These are phyloP conservation scores for Suhomyces sp. DNA, from an alignment of 805 yeast species.

Conservation along the genomic window DNA sequence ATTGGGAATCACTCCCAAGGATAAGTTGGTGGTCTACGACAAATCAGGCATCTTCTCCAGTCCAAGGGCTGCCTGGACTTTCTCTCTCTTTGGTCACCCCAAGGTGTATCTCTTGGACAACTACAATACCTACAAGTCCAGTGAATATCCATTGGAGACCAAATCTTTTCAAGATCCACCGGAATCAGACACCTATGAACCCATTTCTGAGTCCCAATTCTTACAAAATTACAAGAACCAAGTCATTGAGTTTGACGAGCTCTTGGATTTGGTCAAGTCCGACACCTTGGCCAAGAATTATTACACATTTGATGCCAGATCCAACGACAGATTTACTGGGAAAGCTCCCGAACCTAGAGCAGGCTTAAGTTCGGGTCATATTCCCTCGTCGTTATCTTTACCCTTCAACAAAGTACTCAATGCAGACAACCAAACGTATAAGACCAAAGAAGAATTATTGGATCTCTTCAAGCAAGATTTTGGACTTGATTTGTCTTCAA, in stretches of 20 bases:
- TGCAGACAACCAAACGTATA: constrained; percentile 44
- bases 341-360: constrained; percentile 84
- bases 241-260: constrained; percentile 66
- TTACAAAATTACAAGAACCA: constrained; percentile 38
- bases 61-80: constrained; percentile 92
- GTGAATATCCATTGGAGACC: constrained; percentile 48
- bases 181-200: constrained; percentile 14
- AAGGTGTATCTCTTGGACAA: constrained; percentile 70
- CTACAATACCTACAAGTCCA: constrained; percentile 50
- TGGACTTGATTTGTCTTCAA: constrained; percentile 28
- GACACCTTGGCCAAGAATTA: constrained; percentile 46
- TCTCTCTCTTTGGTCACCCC: constrained; percentile 75
- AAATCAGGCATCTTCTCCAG: constrained; percentile 80
- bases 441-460: constrained; percentile 45
- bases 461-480: constrained; percentile 42
- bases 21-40: constrained; percentile 79
- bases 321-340: constrained; percentile 74
- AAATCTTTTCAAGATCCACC: constrained; percentile 19
- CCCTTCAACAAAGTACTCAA: constrained; percentile 70
- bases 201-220: constrained; percentile 27
- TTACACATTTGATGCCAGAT: constrained; percentile 78
- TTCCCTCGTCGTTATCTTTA: constrained; percentile 73
- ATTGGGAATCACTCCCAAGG: constrained; percentile 56
- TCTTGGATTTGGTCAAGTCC: constrained; percentile 54
- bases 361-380: constrained; percentile 86